Conservation (phyloP, 352 stramenopile genomes). For the Phytopythium montanum region DNA sequence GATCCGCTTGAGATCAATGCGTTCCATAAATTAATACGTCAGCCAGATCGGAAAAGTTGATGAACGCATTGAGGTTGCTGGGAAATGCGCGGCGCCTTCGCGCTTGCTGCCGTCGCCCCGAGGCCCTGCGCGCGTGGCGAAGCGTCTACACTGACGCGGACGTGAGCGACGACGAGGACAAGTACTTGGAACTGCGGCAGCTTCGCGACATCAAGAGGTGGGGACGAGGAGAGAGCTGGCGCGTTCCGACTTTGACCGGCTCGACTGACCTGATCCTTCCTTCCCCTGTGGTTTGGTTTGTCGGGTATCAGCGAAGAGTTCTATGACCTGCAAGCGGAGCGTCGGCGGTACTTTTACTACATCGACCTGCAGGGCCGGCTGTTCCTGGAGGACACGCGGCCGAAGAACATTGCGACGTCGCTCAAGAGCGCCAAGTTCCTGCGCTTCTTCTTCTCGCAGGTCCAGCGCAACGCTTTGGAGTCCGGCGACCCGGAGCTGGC, state of each 20-base stretch:
- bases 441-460: constrained; percentile 75
- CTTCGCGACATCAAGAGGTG: constrained; percentile 83
- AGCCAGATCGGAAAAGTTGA: background rate
- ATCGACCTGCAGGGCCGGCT: constrained; percentile 77
- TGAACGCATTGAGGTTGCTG: background rate
- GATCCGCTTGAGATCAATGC: too few relatives aligned
- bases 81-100: background rate
- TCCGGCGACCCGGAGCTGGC: constrained; percentile 19
- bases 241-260: background rate
- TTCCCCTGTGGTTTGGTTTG: background rate
- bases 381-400: constrained; percentile 74
- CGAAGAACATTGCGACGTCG: constrained; percentile 84
- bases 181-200: constrained; percentile 74
- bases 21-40: too few relatives aligned
- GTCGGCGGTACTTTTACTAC: constrained; percentile 82
- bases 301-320: constrained; percentile 46
- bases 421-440: constrained; percentile 83
- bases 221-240: background rate
- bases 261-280: background rate
- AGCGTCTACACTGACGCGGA: background rate
- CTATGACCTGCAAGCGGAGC: constrained; percentile 58
- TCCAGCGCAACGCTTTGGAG: constrained; percentile 33
- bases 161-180: constrained; percentile 36
- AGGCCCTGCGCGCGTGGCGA: background rate
- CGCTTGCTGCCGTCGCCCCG: background rate